These are phyloP conservation scores for Pseudocercospora musae DNA, from an alignment of 2,329 filamentous ascomycete genomes.

Conservation along the genomic window DNA sequence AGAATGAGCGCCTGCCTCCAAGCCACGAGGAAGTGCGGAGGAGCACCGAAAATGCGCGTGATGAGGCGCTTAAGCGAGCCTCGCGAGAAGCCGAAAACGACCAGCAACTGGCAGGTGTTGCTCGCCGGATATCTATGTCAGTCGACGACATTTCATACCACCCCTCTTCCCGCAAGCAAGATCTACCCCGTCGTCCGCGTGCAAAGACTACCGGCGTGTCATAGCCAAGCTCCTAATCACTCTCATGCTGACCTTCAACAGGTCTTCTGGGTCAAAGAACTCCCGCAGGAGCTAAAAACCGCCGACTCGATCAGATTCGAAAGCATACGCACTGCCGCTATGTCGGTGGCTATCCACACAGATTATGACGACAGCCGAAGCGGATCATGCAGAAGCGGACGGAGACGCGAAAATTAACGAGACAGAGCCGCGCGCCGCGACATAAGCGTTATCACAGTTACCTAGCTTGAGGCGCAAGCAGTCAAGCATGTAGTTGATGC, in stretches of 20 bases:
- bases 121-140: slow-evolving; percentile 94
- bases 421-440: neutral
- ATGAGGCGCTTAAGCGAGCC: slow-evolving; percentile 80
- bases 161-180: slow-evolving; percentile 13
- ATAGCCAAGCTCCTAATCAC: neutral
- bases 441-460: neutral
- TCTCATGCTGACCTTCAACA: slow-evolving; percentile 15
- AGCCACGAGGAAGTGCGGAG: slow-evolving; percentile 86
- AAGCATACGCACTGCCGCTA: neutral
- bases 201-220: slow-evolving; percentile 11
- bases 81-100: slow-evolving; percentile 89
- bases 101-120: slow-evolving; percentile 78
- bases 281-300: slow-evolving; percentile 9
- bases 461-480: neutral
- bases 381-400: neutral
- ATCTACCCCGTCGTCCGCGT: slow-evolving; percentile 10
- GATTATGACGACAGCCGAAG: slow-evolving; percentile 4
- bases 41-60: slow-evolving; percentile 75
- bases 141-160: slow-evolving; percentile 17
- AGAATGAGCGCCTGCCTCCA: slow-evolving; percentile 92
- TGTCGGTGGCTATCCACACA: slow-evolving; percentile 1
- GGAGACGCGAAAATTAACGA: neutral
- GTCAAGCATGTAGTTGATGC: slow-evolving; percentile 1
- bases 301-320: neutral
- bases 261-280: slow-evolving; percentile 17